These are phyloP conservation scores for Noccaea caerulescens DNA, from an alignment of 345 rosid genomes.

Conservation along the genomic window DNA sequence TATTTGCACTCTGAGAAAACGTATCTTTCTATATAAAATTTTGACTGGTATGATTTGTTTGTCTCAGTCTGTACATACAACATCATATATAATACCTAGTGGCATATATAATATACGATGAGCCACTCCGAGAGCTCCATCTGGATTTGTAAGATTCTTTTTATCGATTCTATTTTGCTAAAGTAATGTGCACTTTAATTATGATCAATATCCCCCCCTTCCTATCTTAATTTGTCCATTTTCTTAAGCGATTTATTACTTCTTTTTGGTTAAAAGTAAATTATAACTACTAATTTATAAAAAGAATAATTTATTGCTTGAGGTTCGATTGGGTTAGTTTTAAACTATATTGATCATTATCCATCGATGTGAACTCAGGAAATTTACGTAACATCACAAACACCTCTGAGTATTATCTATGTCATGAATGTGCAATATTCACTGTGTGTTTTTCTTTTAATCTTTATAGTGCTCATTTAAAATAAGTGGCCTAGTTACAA, in stretches of 20 bases:
- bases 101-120: slow-evolving; percentile 16
- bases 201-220: slow-evolving; percentile 28
- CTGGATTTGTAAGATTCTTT: slow-evolving; percentile 35
- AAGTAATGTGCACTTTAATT: slow-evolving; percentile 35
- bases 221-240: slow-evolving; percentile 21
- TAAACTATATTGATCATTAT: slow-evolving; percentile 28
- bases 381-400: slow-evolving; percentile 18
- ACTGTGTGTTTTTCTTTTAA: not conserved
- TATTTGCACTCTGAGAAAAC: slow-evolving; percentile 26
- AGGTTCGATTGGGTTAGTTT: slow-evolving; percentile 21
- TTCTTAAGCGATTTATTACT: not conserved
- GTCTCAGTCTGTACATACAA: slow-evolving; percentile 35
- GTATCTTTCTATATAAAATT: slow-evolving; percentile 10
- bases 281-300: too few species aligned
- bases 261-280: slow-evolving; percentile 22
- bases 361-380: slow-evolving; percentile 22
- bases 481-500: not conserved
- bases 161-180: slow-evolving; percentile 10
- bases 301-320: not conserved
- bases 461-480: slow-evolving; percentile 13
- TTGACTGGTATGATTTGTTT: slow-evolving; percentile 43
- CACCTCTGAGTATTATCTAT: slow-evolving; percentile 6
- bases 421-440: slow-evolving; percentile 1
- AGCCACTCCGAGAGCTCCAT: slow-evolving; percentile 37
- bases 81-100: slow-evolving; percentile 25